Evolutionary conservation across 2,329 filamentous ascomycete species (phyloP).

Genomic region (Eurotiales sp.): DNA sequence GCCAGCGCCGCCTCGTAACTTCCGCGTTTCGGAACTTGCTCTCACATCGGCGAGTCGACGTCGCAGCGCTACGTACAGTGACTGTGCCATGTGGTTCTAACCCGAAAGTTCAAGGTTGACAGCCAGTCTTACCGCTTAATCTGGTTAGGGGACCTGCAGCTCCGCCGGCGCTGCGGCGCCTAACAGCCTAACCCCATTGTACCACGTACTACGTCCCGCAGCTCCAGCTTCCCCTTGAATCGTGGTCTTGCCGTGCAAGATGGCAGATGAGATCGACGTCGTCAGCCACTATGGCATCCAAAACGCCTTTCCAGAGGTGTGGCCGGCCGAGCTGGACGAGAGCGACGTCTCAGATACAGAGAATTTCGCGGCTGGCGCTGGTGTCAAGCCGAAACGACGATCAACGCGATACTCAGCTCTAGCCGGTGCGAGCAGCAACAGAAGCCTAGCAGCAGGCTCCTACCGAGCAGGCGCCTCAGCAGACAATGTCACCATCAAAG

Average conservation of each 20-base stretch:
- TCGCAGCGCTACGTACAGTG: too few species aligned
- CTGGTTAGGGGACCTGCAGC: background rate
- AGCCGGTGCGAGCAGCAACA: conserved; percentile 69
- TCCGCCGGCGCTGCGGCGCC: conserved; percentile 4
- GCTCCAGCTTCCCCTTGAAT: background rate
- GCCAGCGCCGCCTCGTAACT: conserved; percentile 11
- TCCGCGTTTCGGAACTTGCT: conserved; percentile 18
- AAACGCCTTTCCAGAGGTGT: conserved; percentile 73
- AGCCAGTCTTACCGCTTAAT: too few species aligned
- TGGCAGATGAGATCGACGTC: conserved; percentile 69
- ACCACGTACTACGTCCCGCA: too few species aligned
- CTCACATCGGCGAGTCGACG: conserved; percentile 1
- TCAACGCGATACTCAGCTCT: conserved; percentile 79
- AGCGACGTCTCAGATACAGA: conserved; percentile 64
- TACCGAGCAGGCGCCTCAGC: conserved; percentile 62
- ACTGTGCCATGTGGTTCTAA: too few species aligned
- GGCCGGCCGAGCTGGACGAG: conserved; percentile 78
- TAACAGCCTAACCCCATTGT: too few species aligned
- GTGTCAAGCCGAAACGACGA: conserved; percentile 41
- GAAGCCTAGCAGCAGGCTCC: conserved; percentile 63
- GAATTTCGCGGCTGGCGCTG: conserved; percentile 20
- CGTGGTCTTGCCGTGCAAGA: conserved; percentile 24
- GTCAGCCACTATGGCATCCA: conserved; percentile 87
- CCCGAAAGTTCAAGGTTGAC: too few species aligned
- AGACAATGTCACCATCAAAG: conserved; percentile 77